Evolutionary conservation across 139 green algal species (phyloP).

Genomic region (Dunaliella primolecta): DNA sequence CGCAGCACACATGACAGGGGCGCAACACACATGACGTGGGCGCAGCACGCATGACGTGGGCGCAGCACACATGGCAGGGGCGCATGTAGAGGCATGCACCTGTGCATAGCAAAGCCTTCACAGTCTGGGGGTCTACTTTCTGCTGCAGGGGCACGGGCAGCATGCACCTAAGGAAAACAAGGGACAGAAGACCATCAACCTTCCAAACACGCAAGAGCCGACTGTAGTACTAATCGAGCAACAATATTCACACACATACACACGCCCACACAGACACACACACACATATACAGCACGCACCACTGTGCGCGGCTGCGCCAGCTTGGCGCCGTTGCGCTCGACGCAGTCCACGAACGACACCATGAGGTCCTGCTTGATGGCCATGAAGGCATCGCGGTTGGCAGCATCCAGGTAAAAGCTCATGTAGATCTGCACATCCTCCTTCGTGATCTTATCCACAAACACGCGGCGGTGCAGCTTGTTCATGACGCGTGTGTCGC

Average conservation of each 20-base stretch:
- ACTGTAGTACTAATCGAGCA: no score
- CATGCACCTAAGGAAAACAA: no score
- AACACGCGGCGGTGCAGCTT: constrained; percentile 89
- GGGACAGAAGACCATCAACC: no score
- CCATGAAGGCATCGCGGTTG: constrained; percentile 85
- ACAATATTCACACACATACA: not conserved
- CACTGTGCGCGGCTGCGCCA: constrained; percentile 57
- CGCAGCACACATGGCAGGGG: no score
- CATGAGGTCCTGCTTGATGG: constrained; percentile 83
- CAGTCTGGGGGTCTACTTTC: no score
- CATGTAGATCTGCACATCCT: constrained; percentile 51
- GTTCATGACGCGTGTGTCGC: constrained; percentile 82
- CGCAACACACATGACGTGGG: no score
- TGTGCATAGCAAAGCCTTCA: no score
- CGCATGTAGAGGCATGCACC: no score
- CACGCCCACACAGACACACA: not conserved
- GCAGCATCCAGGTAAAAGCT: constrained; percentile 74
- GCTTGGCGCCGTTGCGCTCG: constrained; percentile 71
- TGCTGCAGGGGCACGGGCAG: no score
- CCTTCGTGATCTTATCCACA: constrained; percentile 75
- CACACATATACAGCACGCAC: constrained; percentile 14
- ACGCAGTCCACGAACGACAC: constrained; percentile 77
- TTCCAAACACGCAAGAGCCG: no score
- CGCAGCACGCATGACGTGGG: no score
- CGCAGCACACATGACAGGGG: no score